Evolutionary conservation across 2,329 filamentous ascomycete genomes (phyloP).

Genomic region (Diaporthe vexans): DNA sequence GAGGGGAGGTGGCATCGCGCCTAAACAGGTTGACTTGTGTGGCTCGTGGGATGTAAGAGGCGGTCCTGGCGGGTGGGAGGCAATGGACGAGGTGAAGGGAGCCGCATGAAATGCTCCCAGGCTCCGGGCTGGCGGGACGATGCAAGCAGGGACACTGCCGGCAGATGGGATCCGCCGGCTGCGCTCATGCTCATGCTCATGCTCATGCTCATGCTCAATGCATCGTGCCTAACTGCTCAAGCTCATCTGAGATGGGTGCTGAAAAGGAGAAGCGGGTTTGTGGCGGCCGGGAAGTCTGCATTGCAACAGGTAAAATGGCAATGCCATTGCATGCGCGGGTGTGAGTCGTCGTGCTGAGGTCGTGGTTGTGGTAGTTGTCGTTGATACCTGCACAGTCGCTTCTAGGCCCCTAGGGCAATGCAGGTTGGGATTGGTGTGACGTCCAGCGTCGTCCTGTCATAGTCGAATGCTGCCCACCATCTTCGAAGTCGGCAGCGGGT

Average conservation of each 20-base stretch:
- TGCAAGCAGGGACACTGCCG: slow-evolving; percentile 28
- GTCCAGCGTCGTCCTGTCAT: slow-evolving; percentile 16
- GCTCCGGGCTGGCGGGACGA: background rate
- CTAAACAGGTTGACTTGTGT: background rate
- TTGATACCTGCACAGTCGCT: background rate
- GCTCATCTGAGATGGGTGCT: background rate
- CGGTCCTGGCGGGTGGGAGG: background rate
- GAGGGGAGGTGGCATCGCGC: background rate
- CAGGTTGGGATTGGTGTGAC: slow-evolving; percentile 26
- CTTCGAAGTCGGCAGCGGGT: slow-evolving; percentile 5
- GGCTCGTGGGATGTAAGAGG: background rate
- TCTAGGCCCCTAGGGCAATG: slow-evolving; percentile 21
- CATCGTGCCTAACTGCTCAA: background rate
- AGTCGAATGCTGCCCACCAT: slow-evolving; percentile 26
- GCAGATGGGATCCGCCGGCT: slow-evolving; percentile 22
- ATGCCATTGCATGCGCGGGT: background rate
- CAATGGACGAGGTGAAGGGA: background rate
- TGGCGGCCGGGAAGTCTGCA: slow-evolving; percentile 5
- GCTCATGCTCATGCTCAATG: background rate
- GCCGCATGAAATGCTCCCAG: slow-evolving; percentile 8
- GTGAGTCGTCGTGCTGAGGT: background rate
- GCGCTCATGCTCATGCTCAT: slow-evolving; percentile 19
- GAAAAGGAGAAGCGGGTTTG: background rate
- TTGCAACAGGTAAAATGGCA: slow-evolving; percentile 14
- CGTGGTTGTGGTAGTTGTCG: background rate